Evolutionary conservation across 768 basidiomycete species (phyloP).

Genomic region (Xerocomus brunneocitrinus): DNA sequence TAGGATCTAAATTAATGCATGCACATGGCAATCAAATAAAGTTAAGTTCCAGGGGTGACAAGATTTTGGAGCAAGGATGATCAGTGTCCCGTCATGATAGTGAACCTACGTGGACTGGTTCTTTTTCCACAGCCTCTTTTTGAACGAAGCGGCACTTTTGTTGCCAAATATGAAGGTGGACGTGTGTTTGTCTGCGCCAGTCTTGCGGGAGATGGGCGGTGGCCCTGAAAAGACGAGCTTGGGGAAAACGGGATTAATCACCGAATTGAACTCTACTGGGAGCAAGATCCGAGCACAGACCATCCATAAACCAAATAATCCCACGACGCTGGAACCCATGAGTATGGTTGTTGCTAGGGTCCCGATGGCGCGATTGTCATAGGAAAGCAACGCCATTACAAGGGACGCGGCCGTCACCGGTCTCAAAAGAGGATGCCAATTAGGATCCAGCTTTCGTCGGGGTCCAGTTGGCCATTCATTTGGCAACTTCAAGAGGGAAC

Average conservation of each 20-base stretch:
- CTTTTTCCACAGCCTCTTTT: conserved; percentile 56
- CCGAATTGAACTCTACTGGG: conserved; percentile 7
- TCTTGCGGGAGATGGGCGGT: conserved; percentile 56
- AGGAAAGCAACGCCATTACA: conserved; percentile 59
- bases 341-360: conserved; percentile 51
- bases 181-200: conserved; percentile 79
- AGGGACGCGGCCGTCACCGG: conserved; percentile 53
- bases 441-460: conserved; percentile 23
- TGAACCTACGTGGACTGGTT: conserved; percentile 28
- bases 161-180: conserved; percentile 79
- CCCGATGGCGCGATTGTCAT: conserved; percentile 56
- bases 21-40: conserved; percentile 15
- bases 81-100: conserved; percentile 14
- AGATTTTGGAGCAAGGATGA: conserved; percentile 13
- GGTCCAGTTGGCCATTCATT: conserved; percentile 33
- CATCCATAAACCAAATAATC: conserved; percentile 68
- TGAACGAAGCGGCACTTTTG: conserved; percentile 56
- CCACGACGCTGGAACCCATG: conserved; percentile 46
- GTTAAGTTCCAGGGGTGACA: conserved; percentile 24
- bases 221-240: conserved; percentile 63
- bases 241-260: conserved; percentile 10
- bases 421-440: conserved; percentile 58
- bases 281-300: conserved; percentile 39
- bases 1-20: conserved; percentile 15
- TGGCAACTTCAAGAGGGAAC: conserved; percentile 37